Conservation (phyloP, 768 basidiomycete genomes). For the Lactarius deliciosus region DNA sequence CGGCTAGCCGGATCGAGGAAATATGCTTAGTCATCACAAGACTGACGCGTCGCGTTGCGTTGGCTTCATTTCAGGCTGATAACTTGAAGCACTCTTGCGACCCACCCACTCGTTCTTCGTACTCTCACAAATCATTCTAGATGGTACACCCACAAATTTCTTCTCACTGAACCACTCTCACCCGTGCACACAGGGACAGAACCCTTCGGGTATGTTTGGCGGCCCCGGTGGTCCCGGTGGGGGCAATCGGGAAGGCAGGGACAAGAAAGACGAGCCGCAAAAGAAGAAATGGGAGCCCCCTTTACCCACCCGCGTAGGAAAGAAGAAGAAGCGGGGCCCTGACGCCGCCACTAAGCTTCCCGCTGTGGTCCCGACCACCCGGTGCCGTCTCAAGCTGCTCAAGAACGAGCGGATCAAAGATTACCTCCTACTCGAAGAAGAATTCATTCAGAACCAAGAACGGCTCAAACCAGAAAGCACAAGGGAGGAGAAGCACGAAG, state of each 20-base stretch:
- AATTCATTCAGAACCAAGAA: slow-evolving; percentile 92
- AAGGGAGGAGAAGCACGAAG: slow-evolving; percentile 93
- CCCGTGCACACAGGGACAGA: slow-evolving; percentile 57
- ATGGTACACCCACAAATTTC: slow-evolving; percentile 25
- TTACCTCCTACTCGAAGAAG: slow-evolving; percentile 92
- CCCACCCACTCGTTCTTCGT: slow-evolving; percentile 11
- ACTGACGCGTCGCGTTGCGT: slow-evolving; percentile 40
- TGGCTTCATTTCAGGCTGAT: slow-evolving; percentile 13
- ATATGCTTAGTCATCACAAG: slow-evolving; percentile 25
- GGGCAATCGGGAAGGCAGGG: slow-evolving; percentile 33
- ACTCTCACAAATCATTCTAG: slow-evolving; percentile 8
- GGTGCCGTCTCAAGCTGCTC: slow-evolving; percentile 91
- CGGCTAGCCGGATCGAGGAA: slow-evolving; percentile 1
- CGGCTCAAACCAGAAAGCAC: slow-evolving; percentile 83
- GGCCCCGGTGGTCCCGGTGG: slow-evolving; percentile 34
- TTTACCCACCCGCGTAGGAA: slow-evolving; percentile 93
- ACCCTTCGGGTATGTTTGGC: slow-evolving; percentile 59
- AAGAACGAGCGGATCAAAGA: slow-evolving; percentile 99
- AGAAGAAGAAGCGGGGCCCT: slow-evolving; percentile 94
- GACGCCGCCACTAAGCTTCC: slow-evolving; percentile 89
- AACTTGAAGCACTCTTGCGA: slow-evolving; percentile 23
- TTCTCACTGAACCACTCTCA: slow-evolving; percentile 5
- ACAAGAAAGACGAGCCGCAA: slow-evolving; percentile 51
- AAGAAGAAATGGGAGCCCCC: slow-evolving; percentile 99
- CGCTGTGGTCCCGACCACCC: slow-evolving; percentile 88